These are phyloP conservation scores for Phytopythium mirpurense DNA, from an alignment of 352 stramenopile genomes.

Conservation along the genomic window DNA sequence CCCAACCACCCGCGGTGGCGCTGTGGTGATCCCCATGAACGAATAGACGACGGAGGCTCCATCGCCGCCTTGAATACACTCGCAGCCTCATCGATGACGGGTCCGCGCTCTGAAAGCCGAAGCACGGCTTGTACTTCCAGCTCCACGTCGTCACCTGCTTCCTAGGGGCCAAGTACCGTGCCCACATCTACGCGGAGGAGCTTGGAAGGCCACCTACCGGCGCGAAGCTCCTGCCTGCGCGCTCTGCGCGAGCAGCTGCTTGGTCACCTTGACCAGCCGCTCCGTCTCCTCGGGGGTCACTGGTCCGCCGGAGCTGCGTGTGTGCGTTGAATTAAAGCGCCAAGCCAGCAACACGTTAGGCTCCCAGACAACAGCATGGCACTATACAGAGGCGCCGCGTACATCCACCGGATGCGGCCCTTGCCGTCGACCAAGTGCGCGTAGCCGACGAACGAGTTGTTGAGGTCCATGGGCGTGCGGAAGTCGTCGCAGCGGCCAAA, in stretches of 20 bases:
- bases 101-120: background rate
- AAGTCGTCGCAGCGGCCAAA: constrained; percentile 83
- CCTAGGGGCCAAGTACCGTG: no score
- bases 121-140: background rate
- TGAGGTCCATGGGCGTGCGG: constrained; percentile 67
- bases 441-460: constrained; percentile 88
- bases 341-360: background rate
- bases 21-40: constrained; percentile 34
- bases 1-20: constrained; percentile 21
- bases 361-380: background rate
- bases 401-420: constrained; percentile 84
- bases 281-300: constrained; percentile 57
- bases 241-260: constrained; percentile 51
- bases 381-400: constrained; percentile 19
- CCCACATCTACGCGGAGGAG: background rate
- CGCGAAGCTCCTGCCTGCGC: constrained; percentile 10
- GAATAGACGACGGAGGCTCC: no score
- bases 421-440: constrained; percentile 76
- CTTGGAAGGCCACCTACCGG: background rate
- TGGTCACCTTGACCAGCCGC: constrained; percentile 53
- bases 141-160: background rate
- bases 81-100: background rate
- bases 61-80: no score
- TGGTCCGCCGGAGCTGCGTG: constrained; percentile 48
- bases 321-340: background rate